Evolutionary conservation across 2,329 filamentous ascomycete species (phyloP).

Genomic region (Trichoderma atrobrunneum): DNA sequence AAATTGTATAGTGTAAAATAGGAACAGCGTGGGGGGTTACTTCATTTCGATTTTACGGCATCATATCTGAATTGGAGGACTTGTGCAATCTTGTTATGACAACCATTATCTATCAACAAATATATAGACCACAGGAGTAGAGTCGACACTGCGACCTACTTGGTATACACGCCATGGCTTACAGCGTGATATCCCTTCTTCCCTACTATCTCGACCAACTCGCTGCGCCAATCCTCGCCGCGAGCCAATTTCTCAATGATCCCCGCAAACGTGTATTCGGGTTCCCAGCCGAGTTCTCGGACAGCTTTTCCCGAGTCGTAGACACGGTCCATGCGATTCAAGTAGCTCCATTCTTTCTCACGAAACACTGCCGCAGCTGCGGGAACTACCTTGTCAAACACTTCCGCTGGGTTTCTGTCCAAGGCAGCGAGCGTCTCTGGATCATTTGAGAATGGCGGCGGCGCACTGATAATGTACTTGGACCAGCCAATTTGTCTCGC

Average conservation of each 20-base stretch:
- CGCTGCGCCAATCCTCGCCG: constrained; percentile 40
- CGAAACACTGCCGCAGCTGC: constrained; percentile 32
- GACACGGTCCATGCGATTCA: constrained; percentile 42
- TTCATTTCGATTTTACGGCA: not conserved
- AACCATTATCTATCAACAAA: not conserved
- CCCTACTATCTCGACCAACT: constrained; percentile 39
- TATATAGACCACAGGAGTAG: not conserved
- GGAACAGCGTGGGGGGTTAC: not conserved
- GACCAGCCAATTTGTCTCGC: constrained; percentile 36
- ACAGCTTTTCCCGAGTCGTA: constrained; percentile 44
- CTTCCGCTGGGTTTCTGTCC: constrained; percentile 32
- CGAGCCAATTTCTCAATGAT: constrained; percentile 34
- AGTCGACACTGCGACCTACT: constrained; percentile 21
- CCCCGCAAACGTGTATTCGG: constrained; percentile 40
- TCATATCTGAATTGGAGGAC: not conserved
- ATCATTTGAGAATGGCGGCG: constrained; percentile 38
- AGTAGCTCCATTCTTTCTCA: constrained; percentile 36
- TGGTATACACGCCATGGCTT: constrained; percentile 44
- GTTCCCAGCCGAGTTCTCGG: constrained; percentile 42
- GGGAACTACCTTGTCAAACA: constrained; percentile 30
- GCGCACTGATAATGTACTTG: constrained; percentile 44
- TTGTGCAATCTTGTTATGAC: not conserved
- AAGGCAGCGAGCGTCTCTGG: constrained; percentile 32
- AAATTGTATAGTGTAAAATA: not conserved
- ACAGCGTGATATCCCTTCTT: constrained; percentile 45